These are phyloP conservation scores for Piromyces finnis DNA, from an alignment of 192 early-diverging fungal genomes.

Conservation along the genomic window DNA sequence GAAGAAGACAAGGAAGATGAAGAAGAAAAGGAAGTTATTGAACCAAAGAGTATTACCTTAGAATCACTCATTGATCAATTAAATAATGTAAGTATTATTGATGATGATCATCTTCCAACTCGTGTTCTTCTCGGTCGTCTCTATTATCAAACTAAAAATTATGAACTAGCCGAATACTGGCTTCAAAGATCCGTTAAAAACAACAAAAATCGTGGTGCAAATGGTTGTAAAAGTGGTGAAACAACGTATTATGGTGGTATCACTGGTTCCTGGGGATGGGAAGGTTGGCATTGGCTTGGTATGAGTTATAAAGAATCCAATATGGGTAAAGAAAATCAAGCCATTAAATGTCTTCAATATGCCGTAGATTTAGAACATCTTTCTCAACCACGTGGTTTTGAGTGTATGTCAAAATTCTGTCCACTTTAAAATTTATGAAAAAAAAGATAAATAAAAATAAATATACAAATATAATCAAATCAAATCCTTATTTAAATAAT, in stretches of 20 bases:
- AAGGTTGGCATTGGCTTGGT: slow-evolving; percentile 17
- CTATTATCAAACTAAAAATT: slow-evolving; percentile 6
- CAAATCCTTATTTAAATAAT: too few relatives aligned
- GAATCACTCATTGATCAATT: slow-evolving; percentile 11
- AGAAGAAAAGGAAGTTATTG: not conserved
- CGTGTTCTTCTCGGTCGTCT: slow-evolving; percentile 18
- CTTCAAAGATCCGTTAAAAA: slow-evolving; percentile 16
- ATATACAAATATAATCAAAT: too few relatives aligned
- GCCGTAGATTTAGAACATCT: not conserved
- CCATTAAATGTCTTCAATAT: not conserved
- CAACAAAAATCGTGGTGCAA: slow-evolving; percentile 14
- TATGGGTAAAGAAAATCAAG: not conserved
- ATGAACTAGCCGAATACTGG: slow-evolving; percentile 14
- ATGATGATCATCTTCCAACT: slow-evolving; percentile 21
- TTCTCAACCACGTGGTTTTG: not conserved
- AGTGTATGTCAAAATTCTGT: not conserved
- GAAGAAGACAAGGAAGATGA: slow-evolving; percentile 2
- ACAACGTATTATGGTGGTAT: slow-evolving; percentile 20
- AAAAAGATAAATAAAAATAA: too few relatives aligned
- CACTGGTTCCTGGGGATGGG: slow-evolving; percentile 17
- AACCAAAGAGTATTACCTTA: slow-evolving; percentile 5
- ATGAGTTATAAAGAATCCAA: not conserved
- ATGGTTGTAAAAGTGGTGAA: slow-evolving; percentile 11
- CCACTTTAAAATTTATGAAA: not conserved
- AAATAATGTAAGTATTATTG: slow-evolving; percentile 9